A percentile compares a stretch with the other conserved stretches of the same genome.
Conservation (phyloP, 208 protist genomes). For the Leishmania arabica region DNA sequence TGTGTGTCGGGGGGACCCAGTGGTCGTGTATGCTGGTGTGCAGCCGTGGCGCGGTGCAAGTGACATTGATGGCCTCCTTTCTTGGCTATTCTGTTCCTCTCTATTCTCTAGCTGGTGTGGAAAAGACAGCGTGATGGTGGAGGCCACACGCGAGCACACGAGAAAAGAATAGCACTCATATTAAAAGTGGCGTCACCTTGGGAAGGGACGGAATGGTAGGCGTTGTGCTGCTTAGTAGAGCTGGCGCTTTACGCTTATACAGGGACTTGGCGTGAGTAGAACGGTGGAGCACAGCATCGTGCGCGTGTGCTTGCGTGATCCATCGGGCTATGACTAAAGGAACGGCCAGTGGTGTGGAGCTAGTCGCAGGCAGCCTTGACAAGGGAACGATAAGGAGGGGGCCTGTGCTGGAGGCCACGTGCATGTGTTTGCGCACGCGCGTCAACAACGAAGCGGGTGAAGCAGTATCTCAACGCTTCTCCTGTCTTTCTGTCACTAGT, state of each 20-base stretch:
- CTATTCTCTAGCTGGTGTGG: background rate
- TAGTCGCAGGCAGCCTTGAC: background rate
- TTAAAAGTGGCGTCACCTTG: background rate
- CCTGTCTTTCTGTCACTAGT: background rate
- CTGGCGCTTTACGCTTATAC: background rate
- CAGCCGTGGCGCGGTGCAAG: background rate
- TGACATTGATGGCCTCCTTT: background rate
- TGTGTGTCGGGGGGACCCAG: background rate
- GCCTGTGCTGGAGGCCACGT: background rate
- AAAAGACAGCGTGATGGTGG: background rate
- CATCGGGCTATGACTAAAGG: background rate
- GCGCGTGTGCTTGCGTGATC: background rate
- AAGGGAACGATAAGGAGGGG: background rate
- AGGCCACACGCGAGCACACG: background rate
- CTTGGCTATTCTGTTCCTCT: background rate
- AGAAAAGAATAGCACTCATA: background rate
- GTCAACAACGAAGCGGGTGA: background rate
- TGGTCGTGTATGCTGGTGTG: background rate
- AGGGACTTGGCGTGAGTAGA: background rate
- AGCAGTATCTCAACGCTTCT: background rate
- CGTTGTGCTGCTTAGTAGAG: background rate
- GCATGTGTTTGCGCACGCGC: background rate
- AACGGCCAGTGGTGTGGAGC: background rate
- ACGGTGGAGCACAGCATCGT: background rate
- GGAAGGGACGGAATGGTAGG: background rate